A percentile compares a stretch with the other conserved stretches of the same genome.
phyloP scores from a whole-genome alignment of 2,329 filamentous ascomycete species.

The Aspergillus sp. region DNA sequence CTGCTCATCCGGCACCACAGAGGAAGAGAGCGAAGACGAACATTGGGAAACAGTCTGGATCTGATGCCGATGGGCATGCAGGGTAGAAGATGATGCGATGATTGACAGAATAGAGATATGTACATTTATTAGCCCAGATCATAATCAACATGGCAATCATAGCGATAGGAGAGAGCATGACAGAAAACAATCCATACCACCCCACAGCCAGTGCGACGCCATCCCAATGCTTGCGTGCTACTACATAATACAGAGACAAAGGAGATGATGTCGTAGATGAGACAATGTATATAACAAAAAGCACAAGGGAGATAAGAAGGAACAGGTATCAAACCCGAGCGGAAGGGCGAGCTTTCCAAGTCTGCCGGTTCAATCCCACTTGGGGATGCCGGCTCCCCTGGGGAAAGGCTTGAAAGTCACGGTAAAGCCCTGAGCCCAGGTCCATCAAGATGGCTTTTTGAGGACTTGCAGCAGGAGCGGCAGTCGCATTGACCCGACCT shows the following conservation, averaged over 20 bases:
- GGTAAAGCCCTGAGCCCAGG: constrained; percentile 36
- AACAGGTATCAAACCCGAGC: constrained; percentile 26
- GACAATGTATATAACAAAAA: constrained; percentile 15
- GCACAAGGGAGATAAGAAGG: constrained; percentile 14
- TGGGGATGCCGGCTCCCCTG: constrained; percentile 31
- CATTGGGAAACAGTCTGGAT: too few species aligned
- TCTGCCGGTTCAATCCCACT: constrained; percentile 30
- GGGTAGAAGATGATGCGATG: neutral
- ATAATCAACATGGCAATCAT: constrained; percentile 6
- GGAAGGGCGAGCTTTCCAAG: constrained; percentile 33
- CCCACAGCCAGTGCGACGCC: constrained; percentile 23
- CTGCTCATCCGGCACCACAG: too few species aligned
- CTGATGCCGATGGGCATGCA: too few species aligned
- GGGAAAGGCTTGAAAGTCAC: constrained; percentile 26
- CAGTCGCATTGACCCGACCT: constrained; percentile 26
- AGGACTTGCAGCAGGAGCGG: constrained; percentile 35
- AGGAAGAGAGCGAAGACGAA: too few species aligned
- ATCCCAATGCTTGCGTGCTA: constrained; percentile 30
- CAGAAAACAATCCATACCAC: constrained; percentile 4
- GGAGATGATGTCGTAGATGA: neutral
- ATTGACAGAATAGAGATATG: neutral
- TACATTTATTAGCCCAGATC: constrained; percentile 2
- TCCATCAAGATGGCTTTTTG: constrained; percentile 48
- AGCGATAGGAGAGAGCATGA: neutral
- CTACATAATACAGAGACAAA: neutral